phyloP scores from a whole-genome alignment of 768 basidiomycete species.

The Mrakia hoshinonis region DNA sequence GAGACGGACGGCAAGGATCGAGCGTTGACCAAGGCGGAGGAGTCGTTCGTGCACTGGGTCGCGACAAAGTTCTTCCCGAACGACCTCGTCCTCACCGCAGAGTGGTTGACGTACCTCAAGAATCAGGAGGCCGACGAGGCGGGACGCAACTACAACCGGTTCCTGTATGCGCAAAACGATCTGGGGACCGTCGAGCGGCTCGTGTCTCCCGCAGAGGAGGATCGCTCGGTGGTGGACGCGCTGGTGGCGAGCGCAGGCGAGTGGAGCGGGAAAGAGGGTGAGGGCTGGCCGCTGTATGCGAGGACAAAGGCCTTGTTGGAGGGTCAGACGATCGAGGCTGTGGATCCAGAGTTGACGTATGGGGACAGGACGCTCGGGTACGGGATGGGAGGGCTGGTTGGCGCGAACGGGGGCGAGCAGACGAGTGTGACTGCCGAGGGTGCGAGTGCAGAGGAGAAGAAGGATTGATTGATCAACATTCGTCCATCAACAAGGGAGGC shows the following conservation, averaged over 20 bases:
- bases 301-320: conserved; percentile 9
- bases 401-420: not conserved
- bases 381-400: conserved; percentile 1
- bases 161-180: not conserved
- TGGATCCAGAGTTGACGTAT: not conserved
- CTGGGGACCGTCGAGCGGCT: not conserved
- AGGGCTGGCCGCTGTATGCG: conserved; percentile 7
- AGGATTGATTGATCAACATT: not conserved
- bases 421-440: not conserved
- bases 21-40: conserved; percentile 1
- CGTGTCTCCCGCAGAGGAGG: not conserved
- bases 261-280: not conserved
- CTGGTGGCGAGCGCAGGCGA: not conserved
- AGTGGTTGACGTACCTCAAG: not conserved
- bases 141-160: not conserved
- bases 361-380: not conserved
- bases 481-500: not conserved
- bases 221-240: not conserved
- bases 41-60: not conserved
- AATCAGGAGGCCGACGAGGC: not conserved
- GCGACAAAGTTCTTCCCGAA: not conserved
- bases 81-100: not conserved
- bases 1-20: not conserved
- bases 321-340: not conserved
- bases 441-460: not conserved